Evolutionary conservation across 2,329 filamentous ascomycete genomes (phyloP).

Genomic region (Pestalotiopsis sp.): DNA sequence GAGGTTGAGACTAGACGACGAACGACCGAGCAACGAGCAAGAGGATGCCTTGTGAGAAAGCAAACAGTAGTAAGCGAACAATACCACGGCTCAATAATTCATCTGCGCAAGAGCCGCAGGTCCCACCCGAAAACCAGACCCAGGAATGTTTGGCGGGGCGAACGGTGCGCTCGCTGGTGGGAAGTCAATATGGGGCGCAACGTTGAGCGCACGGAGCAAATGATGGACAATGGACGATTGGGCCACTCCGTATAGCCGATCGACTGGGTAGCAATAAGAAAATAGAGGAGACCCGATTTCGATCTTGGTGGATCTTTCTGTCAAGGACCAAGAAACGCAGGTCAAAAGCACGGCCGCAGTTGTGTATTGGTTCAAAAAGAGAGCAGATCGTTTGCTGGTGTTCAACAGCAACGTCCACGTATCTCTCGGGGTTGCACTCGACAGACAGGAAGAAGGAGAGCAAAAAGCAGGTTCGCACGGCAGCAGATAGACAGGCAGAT

Average conservation of each 20-base stretch:
- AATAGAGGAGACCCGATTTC: not conserved
- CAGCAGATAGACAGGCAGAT: not conserved
- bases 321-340: too few species aligned
- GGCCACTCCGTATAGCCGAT: not conserved
- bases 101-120: conserved; percentile 3
- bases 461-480: not conserved
- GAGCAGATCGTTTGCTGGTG: not conserved
- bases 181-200: not conserved
- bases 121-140: not conserved
- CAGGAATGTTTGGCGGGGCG: conserved; percentile 12
- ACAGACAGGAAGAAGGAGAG: not conserved
- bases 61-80: not conserved
- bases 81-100: not conserved
- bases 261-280: not conserved
- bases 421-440: not conserved
- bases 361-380: not conserved
- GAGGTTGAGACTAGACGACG: not conserved
- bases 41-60: not conserved
- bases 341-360: not conserved
- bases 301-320: not conserved
- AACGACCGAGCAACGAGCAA: not conserved
- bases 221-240: not conserved
- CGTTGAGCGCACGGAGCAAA: conserved; percentile 4
- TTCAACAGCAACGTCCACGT: not conserved
- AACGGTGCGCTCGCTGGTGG: not conserved